Base-by-base conservation (phyloP, 1,139 yeast genomes). In the Pichia sp. region DNA sequence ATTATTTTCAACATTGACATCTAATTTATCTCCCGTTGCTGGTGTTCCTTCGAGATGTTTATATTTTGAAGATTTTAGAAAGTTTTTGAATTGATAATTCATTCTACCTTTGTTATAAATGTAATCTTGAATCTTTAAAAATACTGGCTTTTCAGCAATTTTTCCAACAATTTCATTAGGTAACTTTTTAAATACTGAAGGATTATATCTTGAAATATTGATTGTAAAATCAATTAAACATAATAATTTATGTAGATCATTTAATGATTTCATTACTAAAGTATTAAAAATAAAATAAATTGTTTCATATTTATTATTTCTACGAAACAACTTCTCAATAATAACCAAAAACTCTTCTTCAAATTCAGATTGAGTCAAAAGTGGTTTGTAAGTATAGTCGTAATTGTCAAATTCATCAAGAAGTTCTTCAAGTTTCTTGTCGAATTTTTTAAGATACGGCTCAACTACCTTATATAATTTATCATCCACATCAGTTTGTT, bases 161-260 rank as follows among this genome's bases (percentile, higher is more conserved):
- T 35, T 42, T 5, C 33, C 28, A 8, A 52, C 29, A 3, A 54
- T 29, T 13, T 52, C 57, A 37, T 47, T 51, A 1, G 57, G 57
- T 13, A 55, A 39, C 15, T 41, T 37, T 4, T 42, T 40, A 33
- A 53, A 54, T 6, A 33, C 39, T 8, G 37, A 38, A 3, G 53
- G 39, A 35, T 55, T 52, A 25, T 45, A 37, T 26, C 47, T 48
- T 4, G 55, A 50, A 21, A 53, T 37, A 26, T 47, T 48, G 5
- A 54, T 41, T 37, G 46, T 28, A 20, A 51, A 51, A 44, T 55
- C 59, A 30, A 55, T 45, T 18, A 55, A 14, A 28, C 55, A 51
- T 10, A 55, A 33, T 8, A 50, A 39, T 32, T 48, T 49, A 24
- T 47, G 42, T 15, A 35, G 23, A 25, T 44, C 48, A 18, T 33